phyloP scores from a whole-genome alignment of 495 filamentous ascomycete species.

The Geoglossum glabrum region DNA sequence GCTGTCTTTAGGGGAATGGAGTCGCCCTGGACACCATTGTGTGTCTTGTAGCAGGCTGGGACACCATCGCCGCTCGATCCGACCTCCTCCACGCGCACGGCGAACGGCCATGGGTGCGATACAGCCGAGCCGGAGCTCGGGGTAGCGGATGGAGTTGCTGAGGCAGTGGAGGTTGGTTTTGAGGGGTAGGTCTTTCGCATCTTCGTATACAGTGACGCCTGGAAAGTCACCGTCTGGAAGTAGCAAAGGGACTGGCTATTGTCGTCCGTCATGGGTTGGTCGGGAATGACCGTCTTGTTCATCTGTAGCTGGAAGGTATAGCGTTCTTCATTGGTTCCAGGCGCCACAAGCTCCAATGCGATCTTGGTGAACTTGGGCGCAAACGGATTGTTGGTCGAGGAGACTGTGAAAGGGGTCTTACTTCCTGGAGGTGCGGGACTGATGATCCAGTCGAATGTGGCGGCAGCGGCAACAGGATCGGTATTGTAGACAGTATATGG shows the following conservation, averaged over 20 bases:
- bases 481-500: slow-evolving; percentile 27
- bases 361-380: slow-evolving; percentile 12
- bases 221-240: slow-evolving; percentile 28
- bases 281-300: slow-evolving; percentile 25
- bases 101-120: slow-evolving; percentile 27
- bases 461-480: slow-evolving; percentile 14
- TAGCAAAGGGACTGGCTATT: slow-evolving; percentile 20
- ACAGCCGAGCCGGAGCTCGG: slow-evolving; percentile 5
- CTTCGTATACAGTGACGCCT: slow-evolving; percentile 32
- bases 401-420: slow-evolving; percentile 3
- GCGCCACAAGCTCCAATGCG: slow-evolving; percentile 18
- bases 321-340: slow-evolving; percentile 21
- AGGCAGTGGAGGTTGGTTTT: slow-evolving; percentile 5
- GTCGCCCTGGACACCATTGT: slow-evolving; percentile 2
- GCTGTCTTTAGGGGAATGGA: not conserved
- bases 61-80: slow-evolving; percentile 19
- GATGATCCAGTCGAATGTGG: slow-evolving; percentile 39
- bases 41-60: slow-evolving; percentile 22
- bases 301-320: slow-evolving; percentile 27
- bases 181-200: slow-evolving; percentile 22
- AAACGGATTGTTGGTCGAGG: slow-evolving; percentile 6
- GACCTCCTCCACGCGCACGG: slow-evolving; percentile 24
- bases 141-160: not conserved
- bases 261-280: slow-evolving; percentile 15
- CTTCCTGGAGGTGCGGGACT: slow-evolving; percentile 3